Evolutionary conservation across 2,329 filamentous ascomycete genomes (phyloP).

Genomic region (Sporothrix schenckii): DNA sequence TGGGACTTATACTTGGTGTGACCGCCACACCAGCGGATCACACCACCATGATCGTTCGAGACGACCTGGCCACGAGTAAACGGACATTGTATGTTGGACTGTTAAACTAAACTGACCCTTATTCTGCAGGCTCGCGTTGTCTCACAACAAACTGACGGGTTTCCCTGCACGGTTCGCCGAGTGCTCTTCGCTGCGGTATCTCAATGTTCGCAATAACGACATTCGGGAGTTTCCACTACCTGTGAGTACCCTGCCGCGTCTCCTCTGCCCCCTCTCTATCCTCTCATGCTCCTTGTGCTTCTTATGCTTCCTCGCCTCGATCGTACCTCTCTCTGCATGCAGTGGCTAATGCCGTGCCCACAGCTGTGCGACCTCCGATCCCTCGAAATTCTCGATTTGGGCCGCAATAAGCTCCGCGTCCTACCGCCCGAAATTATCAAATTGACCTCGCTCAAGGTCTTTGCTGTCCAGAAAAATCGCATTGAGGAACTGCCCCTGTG

Average conservation of each 20-base stretch:
- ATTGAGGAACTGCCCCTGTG: slow-evolving; percentile 83
- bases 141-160: slow-evolving; percentile 74
- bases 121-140: slow-evolving; percentile 67
- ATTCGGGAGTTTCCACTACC: slow-evolving; percentile 65
- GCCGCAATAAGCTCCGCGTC: slow-evolving; percentile 78
- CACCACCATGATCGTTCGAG: not conserved
- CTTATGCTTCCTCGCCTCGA: slow-evolving; percentile 31
- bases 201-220: slow-evolving; percentile 77
- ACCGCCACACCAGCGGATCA: not conserved
- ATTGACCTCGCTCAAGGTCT: slow-evolving; percentile 82
- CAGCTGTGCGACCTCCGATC: slow-evolving; percentile 84
- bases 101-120: slow-evolving; percentile 6
- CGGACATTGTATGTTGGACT: not conserved
- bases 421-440: slow-evolving; percentile 79
- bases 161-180: slow-evolving; percentile 73
- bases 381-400: slow-evolving; percentile 90
- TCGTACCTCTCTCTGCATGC: slow-evolving; percentile 28
- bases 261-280: not conserved
- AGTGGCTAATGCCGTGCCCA: slow-evolving; percentile 24
- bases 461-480: slow-evolving; percentile 84
- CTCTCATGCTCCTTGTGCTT: not conserved
- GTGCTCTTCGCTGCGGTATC: slow-evolving; percentile 75
- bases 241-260: slow-evolving; percentile 45
- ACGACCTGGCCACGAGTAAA: not conserved
- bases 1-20: not conserved